Evolutionary conservation across 2,329 filamentous ascomycete genomes (phyloP), one percentile per base, ranked within the genome.

Genomic region (Dactylellina haptotyla): DNA sequence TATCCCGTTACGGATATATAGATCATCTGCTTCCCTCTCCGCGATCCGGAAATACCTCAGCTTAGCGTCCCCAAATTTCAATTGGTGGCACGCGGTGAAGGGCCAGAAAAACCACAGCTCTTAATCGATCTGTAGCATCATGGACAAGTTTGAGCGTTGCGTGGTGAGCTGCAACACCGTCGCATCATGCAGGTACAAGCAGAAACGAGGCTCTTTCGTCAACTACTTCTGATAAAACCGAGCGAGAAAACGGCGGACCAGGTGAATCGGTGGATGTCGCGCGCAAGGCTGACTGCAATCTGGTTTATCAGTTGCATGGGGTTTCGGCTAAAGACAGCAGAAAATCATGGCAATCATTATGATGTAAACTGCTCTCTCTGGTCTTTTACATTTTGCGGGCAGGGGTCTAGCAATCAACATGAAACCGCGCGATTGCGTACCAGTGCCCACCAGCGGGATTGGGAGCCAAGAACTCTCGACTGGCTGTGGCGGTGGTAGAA

Each of bases 351-450:
- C 32, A 34, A 9, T 57, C 32, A 57, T 57, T 16, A 43, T 57
- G 53, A 57, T 57, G 53, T 39, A 25, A 43, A 28, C 39, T 8
- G 4, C 39, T 4, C 9, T 8, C n/a, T 43, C 45, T 26, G 45
- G 14, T 50, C 45, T 50, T 20, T 18, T 14, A 26, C n/a, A 25
- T 20, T 14, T 28, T 16, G 53, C 53, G 14, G 34, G 25, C 53
- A 62, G 54, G 61, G 69, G 20, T 41, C 9, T 23, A 26, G 48
- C 16, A 62, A 69, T 69, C 48, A 59, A 73, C 61, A 2, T 66
- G 69, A 73, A 73, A 73, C n/a, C 69, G 37, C 30, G 46, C 61
- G 50, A 73, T 65, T 61, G 61, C 67, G 69, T 66, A 73, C 41
- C 32, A n/a, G n/a, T n/a, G n/a, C n/a, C n/a, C 23, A 16, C 30